Evolutionary conservation across 2,329 filamentous ascomycete species (phyloP).

Genomic region (Boeremia lycopersici): DNA sequence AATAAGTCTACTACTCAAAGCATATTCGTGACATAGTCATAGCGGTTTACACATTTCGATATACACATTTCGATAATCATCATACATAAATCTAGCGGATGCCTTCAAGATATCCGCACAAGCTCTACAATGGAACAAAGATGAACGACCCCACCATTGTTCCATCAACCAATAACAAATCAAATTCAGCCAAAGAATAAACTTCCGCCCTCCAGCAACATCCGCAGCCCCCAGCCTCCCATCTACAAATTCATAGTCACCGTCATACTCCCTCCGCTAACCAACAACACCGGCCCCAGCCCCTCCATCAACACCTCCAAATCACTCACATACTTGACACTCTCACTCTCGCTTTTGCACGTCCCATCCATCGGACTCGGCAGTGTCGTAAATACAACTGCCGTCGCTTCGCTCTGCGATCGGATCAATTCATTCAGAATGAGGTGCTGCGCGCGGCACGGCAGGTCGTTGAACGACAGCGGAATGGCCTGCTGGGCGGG

Average conservation of each 20-base stretch:
- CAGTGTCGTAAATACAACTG: conserved; percentile 81
- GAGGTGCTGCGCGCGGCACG: conserved; percentile 81
- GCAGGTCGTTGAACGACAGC: conserved; percentile 84
- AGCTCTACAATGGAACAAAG: too few species aligned
- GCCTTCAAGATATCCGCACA: too few species aligned
- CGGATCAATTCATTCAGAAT: conserved; percentile 86
- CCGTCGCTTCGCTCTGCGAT: conserved; percentile 57
- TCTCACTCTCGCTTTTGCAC: conserved; percentile 70
- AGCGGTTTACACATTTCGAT: too few species aligned
- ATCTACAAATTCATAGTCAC: conserved; percentile 74
- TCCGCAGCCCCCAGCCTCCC: not conserved
- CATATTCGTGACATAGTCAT: too few species aligned
- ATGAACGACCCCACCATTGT: too few species aligned
- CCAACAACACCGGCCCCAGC: conserved; percentile 76
- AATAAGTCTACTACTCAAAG: too few species aligned
- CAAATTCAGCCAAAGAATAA: too few species aligned
- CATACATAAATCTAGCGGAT: too few species aligned
- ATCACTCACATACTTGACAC: conserved; percentile 76
- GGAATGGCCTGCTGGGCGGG: conserved; percentile 68
- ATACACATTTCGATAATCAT: too few species aligned
- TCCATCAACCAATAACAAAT: too few species aligned
- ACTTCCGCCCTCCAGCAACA: too few species aligned
- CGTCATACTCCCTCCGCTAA: conserved; percentile 89
- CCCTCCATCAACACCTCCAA: conserved; percentile 79
- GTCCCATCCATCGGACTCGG: conserved; percentile 82